Percentiles rank a stretch among this genome's conserved stretches.
phyloP scores from a whole-genome alignment of 129 eudicot genomes.

The Escallonia rubra region DNA sequence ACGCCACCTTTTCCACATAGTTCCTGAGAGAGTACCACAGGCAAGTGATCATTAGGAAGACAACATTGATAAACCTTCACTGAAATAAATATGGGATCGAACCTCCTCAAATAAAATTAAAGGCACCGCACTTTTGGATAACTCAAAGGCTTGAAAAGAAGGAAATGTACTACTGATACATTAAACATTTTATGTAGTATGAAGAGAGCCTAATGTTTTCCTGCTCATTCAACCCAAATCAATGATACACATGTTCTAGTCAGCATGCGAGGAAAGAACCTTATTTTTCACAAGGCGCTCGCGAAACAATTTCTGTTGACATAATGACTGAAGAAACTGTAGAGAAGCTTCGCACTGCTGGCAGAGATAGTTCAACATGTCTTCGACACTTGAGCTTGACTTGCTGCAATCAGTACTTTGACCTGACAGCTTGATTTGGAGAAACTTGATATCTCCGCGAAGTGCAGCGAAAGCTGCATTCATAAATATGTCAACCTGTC shows the following conservation, averaged over 20 bases:
- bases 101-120: neutral
- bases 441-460: slow-evolving; percentile 55
- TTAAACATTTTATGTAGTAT: neutral
- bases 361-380: slow-evolving; percentile 49
- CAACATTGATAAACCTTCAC: slow-evolving; percentile 6
- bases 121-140: neutral
- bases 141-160: neutral
- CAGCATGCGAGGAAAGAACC: slow-evolving; percentile 32
- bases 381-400: slow-evolving; percentile 40
- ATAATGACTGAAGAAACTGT: slow-evolving; percentile 76
- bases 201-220: neutral
- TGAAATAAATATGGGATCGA: neutral
- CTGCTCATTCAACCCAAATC: neutral
- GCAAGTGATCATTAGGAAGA: slow-evolving; percentile 5
- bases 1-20: slow-evolving; percentile 89
- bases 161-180: neutral
- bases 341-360: slow-evolving; percentile 93
- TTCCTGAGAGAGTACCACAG: slow-evolving; percentile 48
- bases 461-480: slow-evolving; percentile 71
- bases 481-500: slow-evolving; percentile 80
- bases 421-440: slow-evolving; percentile 54
- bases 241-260: neutral
- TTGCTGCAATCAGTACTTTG: slow-evolving; percentile 16
- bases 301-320: slow-evolving; percentile 76
- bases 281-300: slow-evolving; percentile 78